phyloP scores from a whole-genome alignment of 352 stramenopile genomes.

The Globisporangium carolinianum region DNA sequence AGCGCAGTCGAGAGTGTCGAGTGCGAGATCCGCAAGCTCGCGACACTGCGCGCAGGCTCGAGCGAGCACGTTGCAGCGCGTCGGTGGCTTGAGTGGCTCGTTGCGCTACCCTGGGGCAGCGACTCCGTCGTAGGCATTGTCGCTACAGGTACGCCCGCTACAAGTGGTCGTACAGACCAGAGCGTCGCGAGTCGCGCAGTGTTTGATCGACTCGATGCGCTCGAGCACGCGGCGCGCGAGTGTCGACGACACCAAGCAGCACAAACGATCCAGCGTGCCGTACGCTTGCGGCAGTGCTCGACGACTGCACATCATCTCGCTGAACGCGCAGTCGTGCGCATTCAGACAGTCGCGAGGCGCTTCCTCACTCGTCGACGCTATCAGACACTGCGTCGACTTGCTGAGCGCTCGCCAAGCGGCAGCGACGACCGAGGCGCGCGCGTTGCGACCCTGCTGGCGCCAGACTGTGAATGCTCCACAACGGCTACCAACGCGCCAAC shows the following conservation, averaged over 20 bases:
- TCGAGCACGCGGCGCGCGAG: conserved; percentile 16
- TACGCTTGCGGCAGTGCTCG: conserved; percentile 16
- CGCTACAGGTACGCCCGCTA: too few species aligned
- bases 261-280: conserved; percentile 28
- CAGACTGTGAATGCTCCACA: too few species aligned
- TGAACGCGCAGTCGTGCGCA: conserved; percentile 13
- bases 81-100: conserved; percentile 60
- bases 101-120: conserved; percentile 44
- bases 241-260: conserved; percentile 19
- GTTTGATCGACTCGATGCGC: conserved; percentile 35
- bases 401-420: background rate
- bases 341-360: conserved; percentile 24
- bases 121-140: too few species aligned
- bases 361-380: background rate
- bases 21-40: conserved; percentile 45
- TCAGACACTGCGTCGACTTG: too few species aligned
- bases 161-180: too few species aligned
- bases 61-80: conserved; percentile 24
- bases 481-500: too few species aligned
- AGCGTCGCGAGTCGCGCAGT: conserved; percentile 13
- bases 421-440: background rate
- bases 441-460: too few species aligned
- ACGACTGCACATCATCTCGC: background rate
- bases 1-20: conserved; percentile 26
- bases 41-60: conserved; percentile 15